Evolutionary conservation across 768 basidiomycete genomes (phyloP).

Genomic region (Lactarius quietus): DNA sequence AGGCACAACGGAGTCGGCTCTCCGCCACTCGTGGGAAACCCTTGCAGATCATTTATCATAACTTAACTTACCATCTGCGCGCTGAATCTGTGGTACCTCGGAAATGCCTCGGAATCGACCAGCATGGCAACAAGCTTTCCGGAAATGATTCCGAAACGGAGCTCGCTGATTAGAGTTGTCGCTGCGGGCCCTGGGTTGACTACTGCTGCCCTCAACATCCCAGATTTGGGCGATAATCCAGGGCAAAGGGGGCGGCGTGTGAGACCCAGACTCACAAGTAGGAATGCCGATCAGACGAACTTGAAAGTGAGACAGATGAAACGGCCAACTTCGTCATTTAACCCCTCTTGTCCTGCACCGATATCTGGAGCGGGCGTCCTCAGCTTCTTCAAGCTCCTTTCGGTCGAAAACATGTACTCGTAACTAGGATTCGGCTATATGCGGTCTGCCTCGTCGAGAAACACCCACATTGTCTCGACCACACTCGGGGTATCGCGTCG

Average conservation of each 20-base stretch:
- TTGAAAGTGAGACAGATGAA: too few species aligned
- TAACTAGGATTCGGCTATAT: neutral
- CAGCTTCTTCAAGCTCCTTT: neutral
- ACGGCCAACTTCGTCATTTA: too few species aligned
- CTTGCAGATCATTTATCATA: neutral
- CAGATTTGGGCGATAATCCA: too few species aligned
- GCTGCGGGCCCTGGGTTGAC: neutral
- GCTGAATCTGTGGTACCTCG: neutral
- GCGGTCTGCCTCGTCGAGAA: neutral
- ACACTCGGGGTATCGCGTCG: neutral
- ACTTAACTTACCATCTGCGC: neutral
- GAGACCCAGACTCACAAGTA: too few species aligned
- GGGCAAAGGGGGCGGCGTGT: too few species aligned
- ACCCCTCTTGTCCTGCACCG: too few species aligned
- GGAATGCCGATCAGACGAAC: too few species aligned
- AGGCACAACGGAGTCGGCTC: neutral
- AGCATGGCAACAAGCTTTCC: neutral
- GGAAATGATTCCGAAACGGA: neutral
- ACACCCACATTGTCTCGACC: neutral
- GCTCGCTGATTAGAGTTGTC: neutral
- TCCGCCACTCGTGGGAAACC: neutral
- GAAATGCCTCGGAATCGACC: neutral
- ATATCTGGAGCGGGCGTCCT: too few species aligned
- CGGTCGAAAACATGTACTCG: neutral
- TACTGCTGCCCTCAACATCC: too few species aligned